Evolutionary conservation across 805 yeast genomes (phyloP).

Genomic region (Myxozyma kluyveri): DNA sequence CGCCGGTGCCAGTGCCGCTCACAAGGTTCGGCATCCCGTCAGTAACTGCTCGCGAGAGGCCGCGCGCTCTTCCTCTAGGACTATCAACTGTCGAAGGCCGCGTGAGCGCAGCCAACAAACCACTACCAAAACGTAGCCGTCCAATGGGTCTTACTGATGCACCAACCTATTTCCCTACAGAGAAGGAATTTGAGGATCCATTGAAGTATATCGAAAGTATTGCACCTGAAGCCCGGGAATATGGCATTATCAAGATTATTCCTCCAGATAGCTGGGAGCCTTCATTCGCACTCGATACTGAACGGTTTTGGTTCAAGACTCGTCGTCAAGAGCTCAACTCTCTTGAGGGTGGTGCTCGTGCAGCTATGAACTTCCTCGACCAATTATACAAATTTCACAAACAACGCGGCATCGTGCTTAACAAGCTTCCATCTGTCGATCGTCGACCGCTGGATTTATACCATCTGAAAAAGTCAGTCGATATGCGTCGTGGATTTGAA

Average conservation of each 20-base stretch:
- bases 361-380: conserved; percentile 38
- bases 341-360: conserved; percentile 39
- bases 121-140: conserved; percentile 17
- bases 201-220: conserved; percentile 59
- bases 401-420: conserved; percentile 30
- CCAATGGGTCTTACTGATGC: conserved; percentile 41
- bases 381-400: conserved; percentile 38
- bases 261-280: conserved; percentile 57
- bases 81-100: conserved; percentile 13
- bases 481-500: conserved; percentile 34
- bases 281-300: conserved; percentile 37
- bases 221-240: conserved; percentile 50
- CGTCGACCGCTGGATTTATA: conserved; percentile 35
- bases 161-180: conserved; percentile 61
- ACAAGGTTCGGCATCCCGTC: conserved; percentile 23
- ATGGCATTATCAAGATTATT: conserved; percentile 73
- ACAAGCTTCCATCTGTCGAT: conserved; percentile 33
- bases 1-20: conserved; percentile 9
- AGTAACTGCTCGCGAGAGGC: conserved; percentile 22
- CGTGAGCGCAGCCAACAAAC: conserved; percentile 6
- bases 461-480: conserved; percentile 35
- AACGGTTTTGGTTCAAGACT: conserved; percentile 37
- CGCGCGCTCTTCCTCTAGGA: conserved; percentile 17
- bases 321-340: conserved; percentile 39
- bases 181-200: conserved; percentile 61